These are phyloP conservation scores for Plantago lanceolata DNA, from an alignment of 305 asterid species.

Conservation along the genomic window DNA sequence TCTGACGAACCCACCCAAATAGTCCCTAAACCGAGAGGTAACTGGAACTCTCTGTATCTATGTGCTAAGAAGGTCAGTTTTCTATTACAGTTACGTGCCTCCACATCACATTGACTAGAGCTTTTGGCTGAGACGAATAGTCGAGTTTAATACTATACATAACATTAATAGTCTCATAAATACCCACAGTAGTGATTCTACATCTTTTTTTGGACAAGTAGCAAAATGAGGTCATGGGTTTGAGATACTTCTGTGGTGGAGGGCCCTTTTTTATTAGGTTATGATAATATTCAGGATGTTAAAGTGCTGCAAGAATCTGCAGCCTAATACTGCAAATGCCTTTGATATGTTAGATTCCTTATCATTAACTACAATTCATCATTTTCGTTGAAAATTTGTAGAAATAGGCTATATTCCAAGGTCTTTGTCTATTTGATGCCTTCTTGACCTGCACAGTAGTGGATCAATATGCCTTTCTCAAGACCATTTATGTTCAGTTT, in stretches of 20 bases:
- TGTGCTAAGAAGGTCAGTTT: neutral
- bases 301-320: conserved; percentile 31
- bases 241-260: conserved; percentile 30
- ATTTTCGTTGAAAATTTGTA: neutral
- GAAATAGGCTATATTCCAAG: neutral
- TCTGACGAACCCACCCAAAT: no score
- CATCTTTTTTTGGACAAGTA: conserved; percentile 15
- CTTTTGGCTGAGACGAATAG: neutral
- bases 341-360: conserved; percentile 35
- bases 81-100: conserved; percentile 23
- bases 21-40: neutral
- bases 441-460: neutral
- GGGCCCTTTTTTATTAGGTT: conserved; percentile 26
- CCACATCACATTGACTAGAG: conserved; percentile 17
- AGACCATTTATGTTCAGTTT: neutral
- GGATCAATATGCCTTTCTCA: neutral
- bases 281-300: conserved; percentile 28
- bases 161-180: no score
- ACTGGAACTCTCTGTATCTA: neutral
- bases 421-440: neutral
- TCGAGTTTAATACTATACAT: neutral
- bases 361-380: conserved; percentile 26
- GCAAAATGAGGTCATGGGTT: conserved; percentile 16
- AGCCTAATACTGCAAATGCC: conserved; percentile 11
- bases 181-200: conserved; percentile 3